A percentile compares a stretch with the other conserved stretches of the same genome.
These are phyloP conservation scores for Aspergillus carlsbadensis DNA, from an alignment of 495 filamentous ascomycete genomes.

Conservation along the genomic window DNA sequence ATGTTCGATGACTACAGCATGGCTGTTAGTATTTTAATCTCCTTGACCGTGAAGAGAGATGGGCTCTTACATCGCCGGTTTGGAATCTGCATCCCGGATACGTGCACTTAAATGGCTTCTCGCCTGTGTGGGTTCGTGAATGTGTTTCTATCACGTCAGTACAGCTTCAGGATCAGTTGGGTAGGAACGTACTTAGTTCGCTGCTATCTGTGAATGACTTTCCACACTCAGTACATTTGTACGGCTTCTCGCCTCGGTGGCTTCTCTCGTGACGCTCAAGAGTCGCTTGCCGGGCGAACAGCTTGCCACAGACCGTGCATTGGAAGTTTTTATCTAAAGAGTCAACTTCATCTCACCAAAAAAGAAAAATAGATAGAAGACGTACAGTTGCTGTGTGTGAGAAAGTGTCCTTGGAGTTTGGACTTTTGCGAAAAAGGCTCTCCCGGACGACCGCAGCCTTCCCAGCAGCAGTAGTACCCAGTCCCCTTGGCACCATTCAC, in stretches of 20 bases:
- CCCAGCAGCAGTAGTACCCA: conserved; percentile 52
- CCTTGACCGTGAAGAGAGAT: background rate
- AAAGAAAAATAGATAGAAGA: background rate
- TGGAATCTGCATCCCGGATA: conserved; percentile 49
- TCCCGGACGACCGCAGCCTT: conserved; percentile 44
- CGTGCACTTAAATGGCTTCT: conserved; percentile 52
- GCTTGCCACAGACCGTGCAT: conserved; percentile 47
- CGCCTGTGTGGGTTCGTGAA: conserved; percentile 50
- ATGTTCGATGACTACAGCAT: conserved; percentile 46
- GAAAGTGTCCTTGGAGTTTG: conserved; percentile 49
- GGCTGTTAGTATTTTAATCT: background rate
- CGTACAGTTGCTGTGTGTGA: conserved; percentile 50
- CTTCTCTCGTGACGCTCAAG: conserved; percentile 52
- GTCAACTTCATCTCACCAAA: background rate
- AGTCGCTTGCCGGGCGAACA: conserved; percentile 47
- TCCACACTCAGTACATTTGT: conserved; percentile 43
- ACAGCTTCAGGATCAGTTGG: background rate
- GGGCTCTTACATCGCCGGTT: conserved; percentile 47
- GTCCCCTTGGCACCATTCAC: conserved; percentile 43
- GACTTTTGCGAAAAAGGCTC: conserved; percentile 52
- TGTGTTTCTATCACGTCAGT: conserved; percentile 45
- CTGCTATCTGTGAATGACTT: conserved; percentile 51
- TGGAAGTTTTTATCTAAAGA: conserved; percentile 45
- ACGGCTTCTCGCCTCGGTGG: conserved; percentile 54
- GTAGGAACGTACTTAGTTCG: conserved; percentile 40